Evolutionary conservation across 768 basidiomycete genomes (phyloP), one percentile per base, ranked within the genome.

Genomic region (Tricholoma furcatifolium): DNA sequence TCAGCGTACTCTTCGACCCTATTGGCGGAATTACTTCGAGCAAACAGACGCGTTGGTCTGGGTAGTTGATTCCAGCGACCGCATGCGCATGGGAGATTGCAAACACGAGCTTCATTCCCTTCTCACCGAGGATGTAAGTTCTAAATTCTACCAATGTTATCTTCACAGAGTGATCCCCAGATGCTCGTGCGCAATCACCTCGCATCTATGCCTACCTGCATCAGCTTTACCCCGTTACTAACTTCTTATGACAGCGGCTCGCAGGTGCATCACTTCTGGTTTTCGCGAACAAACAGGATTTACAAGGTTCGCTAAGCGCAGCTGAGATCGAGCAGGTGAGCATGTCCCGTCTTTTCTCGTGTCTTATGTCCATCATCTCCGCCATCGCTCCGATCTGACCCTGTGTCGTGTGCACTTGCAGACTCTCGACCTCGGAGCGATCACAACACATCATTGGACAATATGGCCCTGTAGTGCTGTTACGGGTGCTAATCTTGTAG

Each of bases 11-110:
- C 84, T 99, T 47, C 82, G 97, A 27, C 96, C 97, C 6, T 98
- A 98, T 69, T 99, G 97, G 97, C 78, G 93, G 21, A 99, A 98
- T 69, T 98, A 98, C 72, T 98, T 98, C 61, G 97, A 99, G 70
- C 92, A 94, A 70, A 98, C 97, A 9, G 97, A 98, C 70, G 96
- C 91, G 6, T 77, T 99, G 40, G 93, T 98, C 31, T 99, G 97
- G 97, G 96, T 99, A 15, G 95, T 99, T 38, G 97, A 99, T 74
- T 96, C 94, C 0, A 82, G 88, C 34, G 96, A 98, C 72, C 81
- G 90, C 38, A 78, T 93, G 74, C 82, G 97, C 56, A 91, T 97
- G 81, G 71, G 76, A 44, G 95, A 98, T 67, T 98, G 96, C 72
- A 88, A 80, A 64, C 75, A 84, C 44, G 97, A 99, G 70, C 77